Evolutionary conservation across 441 rosid species (phyloP), one percentile per base, ranked within the genome.

Genomic region (Rhodomyrtus psidioides): DNA sequence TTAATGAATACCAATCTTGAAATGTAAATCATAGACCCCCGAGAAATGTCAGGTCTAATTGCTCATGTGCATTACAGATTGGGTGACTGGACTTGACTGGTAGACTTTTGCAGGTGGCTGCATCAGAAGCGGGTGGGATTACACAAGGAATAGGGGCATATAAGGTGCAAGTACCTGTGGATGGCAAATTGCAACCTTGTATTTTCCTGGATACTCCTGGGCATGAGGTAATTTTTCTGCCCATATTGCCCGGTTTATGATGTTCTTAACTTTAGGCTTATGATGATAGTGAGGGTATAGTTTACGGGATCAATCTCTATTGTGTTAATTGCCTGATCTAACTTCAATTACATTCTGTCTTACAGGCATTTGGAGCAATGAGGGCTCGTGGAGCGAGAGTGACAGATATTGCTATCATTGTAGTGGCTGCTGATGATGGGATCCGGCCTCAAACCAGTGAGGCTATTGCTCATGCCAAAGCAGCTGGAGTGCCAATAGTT

Each of bases 121-220:
- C 98, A 84, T 91, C 94, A 54, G 99, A 97, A 93, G 99, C 98
- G 58, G 99, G 99, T 88, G 99, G 99, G 57, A 97, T 97, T 76
- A 97, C 99, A 27, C 99, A 97, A 92, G 99, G 99, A 85, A 97
- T 97, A 83, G 99, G 99, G 83, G 99, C 99, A 70, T 97, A 97
- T 86, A 89, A 92, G 90, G 96, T 96, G 88, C 84, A 90, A 81
- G 95, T 96, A 26, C 95, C 99, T 53, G 88, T 97, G 34, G 99
- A 96, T 91, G 99, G 99, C 85, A 90, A 94, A 91, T 74, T 90
- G 87, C 98, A 90, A 89, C 89, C 94, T 34, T 97, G 99, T 91
- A 95, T 97, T 92, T 96, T 97, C 91, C 98, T 97, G 88, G 99
- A 97, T 88, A 97, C 99, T 88, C 99, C 99, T 83, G 99, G 99